Base-by-base conservation (phyloP, 805 yeast species). In the Saturnispora besseyi region DNA sequence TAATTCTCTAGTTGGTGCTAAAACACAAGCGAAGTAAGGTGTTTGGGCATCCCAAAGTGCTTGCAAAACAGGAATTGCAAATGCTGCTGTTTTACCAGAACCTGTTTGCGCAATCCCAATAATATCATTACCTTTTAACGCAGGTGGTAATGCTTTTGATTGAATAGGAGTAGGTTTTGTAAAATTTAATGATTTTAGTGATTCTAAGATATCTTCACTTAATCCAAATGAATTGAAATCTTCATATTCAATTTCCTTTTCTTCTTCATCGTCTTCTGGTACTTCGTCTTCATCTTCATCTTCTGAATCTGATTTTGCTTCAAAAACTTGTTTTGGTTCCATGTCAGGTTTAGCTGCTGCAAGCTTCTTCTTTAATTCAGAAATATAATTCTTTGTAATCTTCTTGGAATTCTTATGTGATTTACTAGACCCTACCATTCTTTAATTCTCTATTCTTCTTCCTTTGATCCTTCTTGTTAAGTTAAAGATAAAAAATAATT, bases 41-140 rank as follows among this genome's bases (percentile, higher is more conserved):
- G 84, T 74, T 60, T 91, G 96, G 28, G 83, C 89, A 49, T 87
- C 81, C 88, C 96, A 90, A 45, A 93, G 72, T 1, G 87, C 82
- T 65, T 93, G 97, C 31, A 93, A 73, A 42, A 93, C 87, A 1
- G 99, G 99, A 46, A 93, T 80, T 8, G 98, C 97, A 73, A 93
- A 93, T 0, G 99, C 99, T 0, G 98, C 99, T 0, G 99, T 93
- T 67, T 91, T 91, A 55, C 99, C 99, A 4, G 96, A 87, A 42
- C 99, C 99, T 0, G 99, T 91, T 62, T 91, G 96, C 0, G 99
- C 99, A 54, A 91, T 75, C 12, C 99, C 99, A 61, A 91, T 89
- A 44, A 91, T 83, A 68, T 91, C 99, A 56, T 88, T 80, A 3
- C 96, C 96, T 57, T 84, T 79, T 18, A 93, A 68, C 3, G 96